These are phyloP conservation scores for Tylopilus sp. DNA, from an alignment of 1,284 basidiomycete genomes.

Conservation along the genomic window DNA sequence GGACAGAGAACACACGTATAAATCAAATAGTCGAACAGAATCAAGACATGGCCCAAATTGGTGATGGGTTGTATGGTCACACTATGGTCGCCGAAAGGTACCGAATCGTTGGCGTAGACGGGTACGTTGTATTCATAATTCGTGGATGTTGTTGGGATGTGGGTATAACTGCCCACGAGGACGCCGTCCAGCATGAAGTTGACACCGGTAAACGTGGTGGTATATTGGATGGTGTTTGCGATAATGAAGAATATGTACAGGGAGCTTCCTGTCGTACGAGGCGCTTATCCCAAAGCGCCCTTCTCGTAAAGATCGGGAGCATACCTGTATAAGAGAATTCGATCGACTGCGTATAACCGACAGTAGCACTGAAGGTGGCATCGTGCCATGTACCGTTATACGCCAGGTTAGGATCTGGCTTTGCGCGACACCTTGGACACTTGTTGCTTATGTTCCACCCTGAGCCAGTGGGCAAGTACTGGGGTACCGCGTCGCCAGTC, in stretches of 20 bases:
- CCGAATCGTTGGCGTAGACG: slow-evolving; percentile 13
- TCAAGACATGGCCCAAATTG: neutral
- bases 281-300: neutral
- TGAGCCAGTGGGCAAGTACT: slow-evolving; percentile 6
- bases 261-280: slow-evolving; percentile 10
- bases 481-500: neutral
- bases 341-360: neutral
- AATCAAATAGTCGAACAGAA: slow-evolving; percentile 19
- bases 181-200: slow-evolving; percentile 10
- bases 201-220: neutral
- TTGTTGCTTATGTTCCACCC: neutral
- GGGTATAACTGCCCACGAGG: neutral
- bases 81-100: slow-evolving; percentile 9
- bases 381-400: slow-evolving; percentile 23
- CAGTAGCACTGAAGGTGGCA: neutral
- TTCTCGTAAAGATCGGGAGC: neutral
- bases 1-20: slow-evolving; percentile 10
- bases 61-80: slow-evolving; percentile 8
- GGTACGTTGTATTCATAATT: slow-evolving; percentile 17
- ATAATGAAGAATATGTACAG: slow-evolving; percentile 23
- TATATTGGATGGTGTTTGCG: slow-evolving; percentile 4
- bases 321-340: slow-evolving; percentile 17
- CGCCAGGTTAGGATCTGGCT: slow-evolving; percentile 1
- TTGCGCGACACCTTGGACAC: neutral
- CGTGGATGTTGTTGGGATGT: neutral